Percentiles rank a stretch among this genome's conserved stretches.
These are phyloP conservation scores for Tetrapisispora iriomotensis DNA, from an alignment of 805 yeast species.

Conservation along the genomic window DNA sequence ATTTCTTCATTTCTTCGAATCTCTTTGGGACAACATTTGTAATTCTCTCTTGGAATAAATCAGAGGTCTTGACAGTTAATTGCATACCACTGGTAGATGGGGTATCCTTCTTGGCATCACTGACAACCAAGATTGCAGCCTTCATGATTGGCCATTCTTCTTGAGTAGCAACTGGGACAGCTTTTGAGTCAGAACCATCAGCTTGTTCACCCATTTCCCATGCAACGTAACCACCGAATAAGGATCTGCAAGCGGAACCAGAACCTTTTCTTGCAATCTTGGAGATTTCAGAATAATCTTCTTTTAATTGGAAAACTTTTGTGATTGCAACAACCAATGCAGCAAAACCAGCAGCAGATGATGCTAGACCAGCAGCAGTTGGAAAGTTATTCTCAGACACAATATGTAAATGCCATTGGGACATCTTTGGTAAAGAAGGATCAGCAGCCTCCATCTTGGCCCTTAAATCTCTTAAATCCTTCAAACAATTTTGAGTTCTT, in stretches of 20 bases:
- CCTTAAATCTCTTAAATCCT: conserved; percentile 65
- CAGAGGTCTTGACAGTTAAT: conserved; percentile 80
- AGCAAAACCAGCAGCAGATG: conserved; percentile 97
- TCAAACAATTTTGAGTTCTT: conserved; percentile 62
- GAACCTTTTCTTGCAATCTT: conserved; percentile 96
- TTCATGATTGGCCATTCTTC: conserved; percentile 88
- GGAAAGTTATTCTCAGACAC: conserved; percentile 96
- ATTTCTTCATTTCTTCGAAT: conserved; percentile 67
- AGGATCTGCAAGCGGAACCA: conserved; percentile 95
- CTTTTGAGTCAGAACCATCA: conserved; percentile 89
- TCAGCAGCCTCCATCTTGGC: conserved; percentile 46
- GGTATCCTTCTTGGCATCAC: conserved; percentile 89
- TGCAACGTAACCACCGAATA: conserved; percentile 96
- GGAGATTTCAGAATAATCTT: conserved; percentile 73
- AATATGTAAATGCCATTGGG: conserved; percentile 60
- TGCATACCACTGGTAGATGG: conserved; percentile 97
- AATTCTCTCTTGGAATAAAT: conserved; percentile 73
- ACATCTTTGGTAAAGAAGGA: conserved; percentile 46
- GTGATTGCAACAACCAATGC: conserved; percentile 90
- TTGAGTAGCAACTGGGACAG: conserved; percentile 80
- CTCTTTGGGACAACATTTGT: conserved; percentile 77
- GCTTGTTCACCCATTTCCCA: conserved; percentile 87
- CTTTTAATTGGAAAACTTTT: conserved; percentile 73
- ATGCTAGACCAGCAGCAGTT: conserved; percentile 97
- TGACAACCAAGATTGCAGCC: conserved; percentile 86